Evolutionary conservation across 2,329 filamentous ascomycete genomes (phyloP), one percentile per base, ranked within the genome.

Genomic region (Drechslerella dactyloides): DNA sequence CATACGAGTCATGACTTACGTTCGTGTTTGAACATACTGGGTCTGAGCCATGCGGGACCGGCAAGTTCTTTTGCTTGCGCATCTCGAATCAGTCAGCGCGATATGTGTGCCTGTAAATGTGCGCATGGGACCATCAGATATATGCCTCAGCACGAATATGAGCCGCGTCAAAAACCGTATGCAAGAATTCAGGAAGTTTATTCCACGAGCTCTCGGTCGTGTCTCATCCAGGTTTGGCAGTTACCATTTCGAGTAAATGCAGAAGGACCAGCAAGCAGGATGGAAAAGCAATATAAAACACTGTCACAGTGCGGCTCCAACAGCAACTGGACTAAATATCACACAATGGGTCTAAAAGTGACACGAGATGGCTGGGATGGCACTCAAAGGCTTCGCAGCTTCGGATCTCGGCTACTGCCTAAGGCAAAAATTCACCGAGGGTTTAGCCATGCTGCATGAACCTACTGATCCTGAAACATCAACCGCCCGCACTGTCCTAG

Each of bases 321-420:
- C 42, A 27, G 42, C 24, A 48, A 58, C 33, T 40, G 55, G 55
- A 23, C 23, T 11, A 46, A 23, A 59, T 59, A 42, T 35, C 15
- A 46, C 5, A n/a, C 4, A n/a, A 15, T 21, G 42, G 42, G 13
- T 5, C 42, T 46, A 4, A 3, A 33, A 8, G 27, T 33, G 13
- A 15, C 19, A 46, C 15, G 15, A 35, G 19, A 3, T 33, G 23
- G 24, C 40, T 44, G 35, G n/a, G 27, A 48, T 55, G 33, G 63
- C 59, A 61, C 55, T 51, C 35, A 55, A 42, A 35, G 8, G 51
- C 42, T 33, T 57, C 56, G 55, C 55, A n/a, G 55, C 7, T 51
- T 61, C 63, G 63, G 63, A 68, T 68, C 63, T 68, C 63, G 63
- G 63, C 56, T 68, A 37, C 40, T 68, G 21, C 10, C 40, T 40